phyloP scores from a whole-genome alignment of 164 flowering plant species.

The Brasenia schreberi region DNA sequence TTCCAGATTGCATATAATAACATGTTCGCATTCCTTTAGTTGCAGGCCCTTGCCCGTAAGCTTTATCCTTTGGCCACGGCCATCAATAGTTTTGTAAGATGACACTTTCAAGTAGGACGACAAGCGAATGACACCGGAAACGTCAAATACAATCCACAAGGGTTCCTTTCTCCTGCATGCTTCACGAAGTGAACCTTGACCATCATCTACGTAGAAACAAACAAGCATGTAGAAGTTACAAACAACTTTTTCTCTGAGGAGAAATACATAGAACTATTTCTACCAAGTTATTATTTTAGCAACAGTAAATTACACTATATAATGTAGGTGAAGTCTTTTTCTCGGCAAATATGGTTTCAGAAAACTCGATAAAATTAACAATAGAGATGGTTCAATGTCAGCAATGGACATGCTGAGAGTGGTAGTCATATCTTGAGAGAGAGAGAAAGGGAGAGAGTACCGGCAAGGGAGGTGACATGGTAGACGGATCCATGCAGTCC shows the following conservation, averaged over 20 bases:
- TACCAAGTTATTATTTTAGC: not conserved
- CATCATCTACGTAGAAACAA: conserved; percentile 41
- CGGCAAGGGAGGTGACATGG: conserved; percentile 53
- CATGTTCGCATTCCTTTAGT: conserved; percentile 23
- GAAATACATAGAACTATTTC: too few relatives aligned
- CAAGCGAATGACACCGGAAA: conserved; percentile 65
- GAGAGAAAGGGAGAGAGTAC: conserved; percentile 12
- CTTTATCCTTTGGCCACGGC: conserved; percentile 74
- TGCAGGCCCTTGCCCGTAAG: conserved; percentile 65
- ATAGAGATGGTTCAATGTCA: too few relatives aligned
- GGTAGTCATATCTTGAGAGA: not conserved
- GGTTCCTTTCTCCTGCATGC: conserved; percentile 69
- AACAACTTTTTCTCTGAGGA: not conserved
- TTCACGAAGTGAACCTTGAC: conserved; percentile 75
- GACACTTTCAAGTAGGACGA: conserved; percentile 54
- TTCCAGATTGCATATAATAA: conserved; percentile 73
- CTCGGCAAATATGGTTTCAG: too few relatives aligned
- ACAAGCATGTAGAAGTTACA: not conserved
- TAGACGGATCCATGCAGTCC: conserved; percentile 62
- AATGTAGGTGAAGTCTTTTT: too few relatives aligned
- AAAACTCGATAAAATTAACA: too few relatives aligned
- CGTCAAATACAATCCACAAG: conserved; percentile 72
- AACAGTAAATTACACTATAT: not conserved
- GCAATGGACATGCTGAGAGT: too few relatives aligned
- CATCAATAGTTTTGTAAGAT: conserved; percentile 79